Base-by-base conservation (phyloP, 306 rosid species). In the Citrullus colocynthis region DNA sequence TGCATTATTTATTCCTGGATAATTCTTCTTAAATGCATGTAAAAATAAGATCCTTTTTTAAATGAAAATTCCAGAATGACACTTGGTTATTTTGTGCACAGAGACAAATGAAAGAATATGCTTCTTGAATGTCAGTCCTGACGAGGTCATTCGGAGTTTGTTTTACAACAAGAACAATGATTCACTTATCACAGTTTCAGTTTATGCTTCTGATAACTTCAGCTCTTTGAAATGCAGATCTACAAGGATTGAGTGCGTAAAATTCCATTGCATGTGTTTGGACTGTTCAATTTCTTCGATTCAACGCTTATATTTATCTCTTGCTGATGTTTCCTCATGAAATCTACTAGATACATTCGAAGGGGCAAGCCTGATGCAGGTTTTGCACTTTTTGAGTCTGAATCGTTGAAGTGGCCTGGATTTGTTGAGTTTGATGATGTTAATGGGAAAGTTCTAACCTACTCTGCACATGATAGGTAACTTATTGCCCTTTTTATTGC, bases 381-480 rank as follows among this genome's bases (percentile, higher is more conserved):
- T 36, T 93, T 93, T 83, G 90, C 96, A 48, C 98, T 93, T 81
- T 93, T 93, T 72, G 93, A 91, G 77, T 89, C 96, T 1, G 98
- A 93, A 81, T 93, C 98, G 39, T 79, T 93, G 75, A 93, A 93
- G 80, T 93, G 98, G 97, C 97, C 98, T 37, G 98, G 98, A 77
- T 93, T 93, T 91, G 98, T 93, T 18, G 98, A 93, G 84, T 93
- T 93, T 64, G 98, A 93, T 83, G 98, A 93, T 86, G 98, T 93
- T 58, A 93, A 93, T 80, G 98, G 95, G 79, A 93, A 93, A 87
- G 96, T 93, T 76, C 87, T 93, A 56, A 93, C 98, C 15, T 93
- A 91, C 82, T 93, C 98, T 59, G 98, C 97, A 45, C 96, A 91
- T 66, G 96, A 93, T 83, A 88, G 89, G 98, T 93, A 62, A 39